A percentile compares a stretch with the other conserved stretches of the same genome.
These are phyloP conservation scores for Penicillium simplicissimum DNA, from an alignment of 495 filamentous ascomycete species.

Conservation along the genomic window DNA sequence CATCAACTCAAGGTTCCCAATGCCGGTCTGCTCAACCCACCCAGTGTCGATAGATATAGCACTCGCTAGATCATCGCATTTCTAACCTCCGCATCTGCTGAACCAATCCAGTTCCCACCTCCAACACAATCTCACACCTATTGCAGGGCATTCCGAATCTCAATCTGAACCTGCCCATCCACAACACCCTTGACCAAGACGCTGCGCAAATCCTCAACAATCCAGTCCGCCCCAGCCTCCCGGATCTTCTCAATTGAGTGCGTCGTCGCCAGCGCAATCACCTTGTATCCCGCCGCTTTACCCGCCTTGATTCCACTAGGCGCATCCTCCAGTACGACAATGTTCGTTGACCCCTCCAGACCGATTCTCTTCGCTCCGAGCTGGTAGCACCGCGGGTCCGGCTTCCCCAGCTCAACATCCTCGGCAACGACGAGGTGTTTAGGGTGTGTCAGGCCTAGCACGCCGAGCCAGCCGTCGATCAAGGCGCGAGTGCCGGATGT, in stretches of 20 bases:
- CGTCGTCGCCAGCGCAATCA: constrained; percentile 84
- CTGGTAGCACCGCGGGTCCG: constrained; percentile 77
- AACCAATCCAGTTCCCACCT: not conserved
- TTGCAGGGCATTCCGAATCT: constrained; percentile 49
- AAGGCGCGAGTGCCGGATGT: constrained; percentile 84
- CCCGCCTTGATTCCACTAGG: constrained; percentile 89
- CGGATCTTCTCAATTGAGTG: constrained; percentile 71
- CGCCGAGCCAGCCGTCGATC: constrained; percentile 81
- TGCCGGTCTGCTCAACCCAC: constrained; percentile 7
- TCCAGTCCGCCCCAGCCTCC: constrained; percentile 80
- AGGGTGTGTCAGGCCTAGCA: constrained; percentile 73
- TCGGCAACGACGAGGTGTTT: constrained; percentile 79
- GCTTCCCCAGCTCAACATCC: constrained; percentile 84
- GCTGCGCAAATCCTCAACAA: constrained; percentile 76
- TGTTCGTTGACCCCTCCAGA: constrained; percentile 50
- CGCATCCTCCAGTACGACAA: constrained; percentile 89
- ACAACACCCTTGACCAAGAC: constrained; percentile 58
- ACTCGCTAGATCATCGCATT: too few species aligned
- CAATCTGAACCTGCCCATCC: constrained; percentile 56
- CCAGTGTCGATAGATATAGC: not conserved
- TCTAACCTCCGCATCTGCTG: constrained; percentile 9
- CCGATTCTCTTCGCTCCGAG: constrained; percentile 67
- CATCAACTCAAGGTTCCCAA: constrained; percentile 10
- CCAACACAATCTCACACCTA: not conserved
- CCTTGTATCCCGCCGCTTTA: constrained; percentile 85